phyloP scores from a whole-genome alignment of 2,329 filamentous ascomycete species.

The Ciborinia camelliae region DNA sequence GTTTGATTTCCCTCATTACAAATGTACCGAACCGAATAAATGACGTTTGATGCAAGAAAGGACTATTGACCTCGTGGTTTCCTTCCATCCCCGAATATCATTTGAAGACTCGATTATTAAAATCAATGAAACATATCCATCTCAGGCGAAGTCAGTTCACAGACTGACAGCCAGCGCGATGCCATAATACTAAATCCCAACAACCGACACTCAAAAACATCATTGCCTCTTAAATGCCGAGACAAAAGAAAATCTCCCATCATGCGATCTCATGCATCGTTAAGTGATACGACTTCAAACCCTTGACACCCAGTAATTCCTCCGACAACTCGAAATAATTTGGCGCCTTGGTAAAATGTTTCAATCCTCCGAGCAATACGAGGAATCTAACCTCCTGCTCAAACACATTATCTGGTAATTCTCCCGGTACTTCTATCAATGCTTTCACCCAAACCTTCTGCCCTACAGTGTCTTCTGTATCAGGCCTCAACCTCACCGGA shows the following conservation, averaged over 20 bases:
- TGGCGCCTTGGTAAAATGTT: neutral
- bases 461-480: neutral
- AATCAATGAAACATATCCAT: neutral
- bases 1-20: neutral
- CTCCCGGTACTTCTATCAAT: neutral
- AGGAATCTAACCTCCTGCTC: too few species aligned
- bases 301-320: neutral
- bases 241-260: neutral
- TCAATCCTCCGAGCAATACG: neutral
- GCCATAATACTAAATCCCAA: too few species aligned
- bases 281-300: too few species aligned
- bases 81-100: neutral
- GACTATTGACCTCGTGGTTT: neutral
- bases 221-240: neutral
- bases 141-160: neutral
- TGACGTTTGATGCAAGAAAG: neutral
- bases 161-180: too few species aligned
- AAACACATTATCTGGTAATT: too few species aligned
- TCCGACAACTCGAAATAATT: neutral
- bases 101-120: neutral
- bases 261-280: neutral
- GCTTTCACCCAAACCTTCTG: neutral
- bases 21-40: neutral
- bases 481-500: too few species aligned
- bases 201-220: neutral